Percentiles rank a stretch among this genome's conserved stretches.
Conservation (phyloP, 2,329 filamentous ascomycete genomes). For the Plenodomus lindquistii region DNA sequence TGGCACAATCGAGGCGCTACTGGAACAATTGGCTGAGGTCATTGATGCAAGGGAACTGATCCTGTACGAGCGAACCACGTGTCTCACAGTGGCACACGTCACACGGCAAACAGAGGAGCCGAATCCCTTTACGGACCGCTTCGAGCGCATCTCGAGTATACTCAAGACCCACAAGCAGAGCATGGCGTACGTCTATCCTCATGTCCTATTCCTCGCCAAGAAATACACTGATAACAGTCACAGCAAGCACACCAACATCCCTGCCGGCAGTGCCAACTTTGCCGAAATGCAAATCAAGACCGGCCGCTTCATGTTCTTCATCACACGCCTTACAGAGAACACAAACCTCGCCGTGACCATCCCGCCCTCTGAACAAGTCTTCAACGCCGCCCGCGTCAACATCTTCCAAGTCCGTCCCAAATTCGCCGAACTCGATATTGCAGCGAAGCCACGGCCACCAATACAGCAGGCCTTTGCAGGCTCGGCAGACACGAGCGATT, state of each 20-base stretch:
- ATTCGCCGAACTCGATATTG: slow-evolving; percentile 68
- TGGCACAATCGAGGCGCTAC: slow-evolving; percentile 80
- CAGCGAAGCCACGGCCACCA: slow-evolving; percentile 40
- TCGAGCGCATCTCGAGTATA: slow-evolving; percentile 94
- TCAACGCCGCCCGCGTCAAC: slow-evolving; percentile 89
- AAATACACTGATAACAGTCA: slow-evolving; percentile 37
- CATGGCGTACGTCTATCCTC: slow-evolving; percentile 52
- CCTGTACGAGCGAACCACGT: slow-evolving; percentile 93
- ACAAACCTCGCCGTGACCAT: slow-evolving; percentile 94
- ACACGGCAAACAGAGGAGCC: slow-evolving; percentile 72
- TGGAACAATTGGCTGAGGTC: slow-evolving; percentile 78
- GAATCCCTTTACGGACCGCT: slow-evolving; percentile 90
- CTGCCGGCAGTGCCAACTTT: slow-evolving; percentile 81
- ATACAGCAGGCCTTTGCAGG: slow-evolving; percentile 44
- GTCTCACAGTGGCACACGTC: slow-evolving; percentile 93
- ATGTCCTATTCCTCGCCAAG: slow-evolving; percentile 4
- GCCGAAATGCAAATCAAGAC: slow-evolving; percentile 81
- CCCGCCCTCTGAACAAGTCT: slow-evolving; percentile 86
- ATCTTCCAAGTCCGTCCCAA: slow-evolving; percentile 83
- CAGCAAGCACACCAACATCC: slow-evolving; percentile 75
- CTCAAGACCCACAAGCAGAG: slow-evolving; percentile 97
- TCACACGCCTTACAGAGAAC: slow-evolving; percentile 94
- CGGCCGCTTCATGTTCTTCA: slow-evolving; percentile 85
- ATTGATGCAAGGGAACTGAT: slow-evolving; percentile 93
- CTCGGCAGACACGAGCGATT: slow-evolving; percentile 32